Conservation (phyloP, 345 rosid genomes). For the rapeseed (Brassica napus) region DNA sequence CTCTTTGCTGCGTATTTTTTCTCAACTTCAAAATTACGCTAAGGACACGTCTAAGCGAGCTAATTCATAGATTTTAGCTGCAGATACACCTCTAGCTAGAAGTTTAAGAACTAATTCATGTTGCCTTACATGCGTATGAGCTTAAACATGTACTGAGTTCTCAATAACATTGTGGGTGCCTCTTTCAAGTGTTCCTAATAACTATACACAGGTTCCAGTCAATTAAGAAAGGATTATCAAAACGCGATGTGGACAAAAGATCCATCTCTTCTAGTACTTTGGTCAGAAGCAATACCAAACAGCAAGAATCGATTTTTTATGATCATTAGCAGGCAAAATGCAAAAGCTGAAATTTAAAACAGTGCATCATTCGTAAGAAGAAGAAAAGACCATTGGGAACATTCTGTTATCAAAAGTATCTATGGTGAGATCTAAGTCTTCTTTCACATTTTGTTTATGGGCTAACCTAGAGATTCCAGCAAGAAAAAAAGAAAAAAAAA, state of each 20-base stretch:
- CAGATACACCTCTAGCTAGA: background rate
- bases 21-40: background rate
- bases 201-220: background rate
- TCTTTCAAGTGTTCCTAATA: background rate
- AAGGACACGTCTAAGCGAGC: background rate
- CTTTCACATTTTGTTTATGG: background rate
- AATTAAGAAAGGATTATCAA: background rate
- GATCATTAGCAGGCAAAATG: constrained; percentile 9
- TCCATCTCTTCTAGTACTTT: background rate
- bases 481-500: background rate
- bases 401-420: background rate
- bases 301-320: background rate
- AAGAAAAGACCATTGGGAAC: constrained; percentile 4
- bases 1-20: background rate
- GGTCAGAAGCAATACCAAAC: background rate
- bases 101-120: constrained; percentile 16
- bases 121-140: background rate
- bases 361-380: background rate
- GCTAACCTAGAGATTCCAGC: background rate
- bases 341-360: background rate
- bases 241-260: background rate
- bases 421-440: background rate
- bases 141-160: constrained; percentile 1
- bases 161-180: background rate
- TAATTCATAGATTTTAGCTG: background rate